Evolutionary conservation across 176 grass and related monocot genomes (phyloP).

Genomic region (Oryza glumipatula): DNA sequence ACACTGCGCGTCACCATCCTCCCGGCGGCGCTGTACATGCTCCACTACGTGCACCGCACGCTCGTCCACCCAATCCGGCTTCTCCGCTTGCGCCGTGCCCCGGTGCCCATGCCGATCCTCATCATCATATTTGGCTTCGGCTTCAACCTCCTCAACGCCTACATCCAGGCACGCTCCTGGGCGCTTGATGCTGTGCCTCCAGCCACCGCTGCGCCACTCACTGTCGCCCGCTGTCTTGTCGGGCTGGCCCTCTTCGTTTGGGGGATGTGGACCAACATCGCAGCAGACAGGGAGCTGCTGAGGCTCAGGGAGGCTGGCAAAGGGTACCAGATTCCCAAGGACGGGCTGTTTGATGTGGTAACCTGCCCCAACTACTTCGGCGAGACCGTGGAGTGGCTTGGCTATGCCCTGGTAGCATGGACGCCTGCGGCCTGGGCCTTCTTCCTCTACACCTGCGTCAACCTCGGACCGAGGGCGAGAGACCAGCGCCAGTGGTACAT

Average conservation of each 20-base stretch:
- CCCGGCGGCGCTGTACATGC: constrained; percentile 54
- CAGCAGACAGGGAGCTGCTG: constrained; percentile 66
- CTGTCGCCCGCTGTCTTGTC: constrained; percentile 26
- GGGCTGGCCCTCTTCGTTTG: constrained; percentile 66
- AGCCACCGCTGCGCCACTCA: neutral
- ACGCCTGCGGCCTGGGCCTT: constrained; percentile 76
- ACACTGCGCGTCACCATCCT: constrained; percentile 34
- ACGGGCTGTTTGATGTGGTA: constrained; percentile 78
- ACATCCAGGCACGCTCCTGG: constrained; percentile 69
- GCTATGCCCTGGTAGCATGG: constrained; percentile 71
- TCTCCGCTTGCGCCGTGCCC: constrained; percentile 35
- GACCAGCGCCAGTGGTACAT: constrained; percentile 67
- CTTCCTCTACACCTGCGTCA: constrained; percentile 77
- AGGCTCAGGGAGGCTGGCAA: constrained; percentile 72
- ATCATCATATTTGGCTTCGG: constrained; percentile 49
- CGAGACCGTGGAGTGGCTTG: constrained; percentile 86
- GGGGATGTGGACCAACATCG: constrained; percentile 76
- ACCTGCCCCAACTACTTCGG: constrained; percentile 84
- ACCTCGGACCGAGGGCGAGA: constrained; percentile 77
- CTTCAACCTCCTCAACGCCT: constrained; percentile 89
- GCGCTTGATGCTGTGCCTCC: constrained; percentile 47
- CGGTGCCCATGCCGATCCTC: constrained; percentile 50
- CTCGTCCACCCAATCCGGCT: constrained; percentile 74
- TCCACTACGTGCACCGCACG: constrained; percentile 79
- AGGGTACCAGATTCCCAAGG: constrained; percentile 81